Evolutionary conservation across 495 filamentous ascomycete species (phyloP).

Genomic region (Tuber umbilicatum): DNA sequence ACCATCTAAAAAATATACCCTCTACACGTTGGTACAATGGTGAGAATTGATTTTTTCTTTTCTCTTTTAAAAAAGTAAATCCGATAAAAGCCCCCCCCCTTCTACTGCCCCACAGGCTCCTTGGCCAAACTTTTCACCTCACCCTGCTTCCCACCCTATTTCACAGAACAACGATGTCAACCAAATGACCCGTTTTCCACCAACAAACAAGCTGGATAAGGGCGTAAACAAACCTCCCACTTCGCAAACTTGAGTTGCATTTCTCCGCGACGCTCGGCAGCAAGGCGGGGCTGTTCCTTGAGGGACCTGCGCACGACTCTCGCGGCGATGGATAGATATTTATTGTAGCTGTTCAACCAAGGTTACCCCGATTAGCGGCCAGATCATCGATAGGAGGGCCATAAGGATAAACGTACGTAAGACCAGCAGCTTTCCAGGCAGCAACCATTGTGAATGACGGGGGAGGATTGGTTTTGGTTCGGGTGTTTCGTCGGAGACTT

Average conservation of each 20-base stretch:
- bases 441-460: slow-evolving; percentile 73
- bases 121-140: slow-evolving; percentile 67
- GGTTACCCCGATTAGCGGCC: slow-evolving; percentile 22
- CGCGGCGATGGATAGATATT: slow-evolving; percentile 68
- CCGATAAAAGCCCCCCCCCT: not conserved
- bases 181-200: slow-evolving; percentile 13
- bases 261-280: slow-evolving; percentile 81
- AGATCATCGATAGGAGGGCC: slow-evolving; percentile 11
- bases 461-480: slow-evolving; percentile 24
- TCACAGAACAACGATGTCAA: not conserved
- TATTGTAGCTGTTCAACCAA: slow-evolving; percentile 61
- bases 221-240: slow-evolving; percentile 65
- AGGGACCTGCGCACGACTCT: slow-evolving; percentile 82
- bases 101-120: slow-evolving; percentile 52
- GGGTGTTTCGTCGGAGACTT: slow-evolving; percentile 23
- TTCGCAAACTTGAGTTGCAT: slow-evolving; percentile 89
- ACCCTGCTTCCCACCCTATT: slow-evolving; percentile 92
- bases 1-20: slow-evolving; percentile 16
- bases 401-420: slow-evolving; percentile 61
- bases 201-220: slow-evolving; percentile 7
- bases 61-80: not conserved
- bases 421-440: slow-evolving; percentile 95
- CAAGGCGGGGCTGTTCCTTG: slow-evolving; percentile 82
- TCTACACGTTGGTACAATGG: slow-evolving; percentile 31
- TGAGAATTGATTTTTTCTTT: slow-evolving; percentile 21